These are phyloP conservation scores for Coniochaeta prunicola DNA, from an alignment of 2,329 filamentous ascomycete species.

Conservation along the genomic window DNA sequence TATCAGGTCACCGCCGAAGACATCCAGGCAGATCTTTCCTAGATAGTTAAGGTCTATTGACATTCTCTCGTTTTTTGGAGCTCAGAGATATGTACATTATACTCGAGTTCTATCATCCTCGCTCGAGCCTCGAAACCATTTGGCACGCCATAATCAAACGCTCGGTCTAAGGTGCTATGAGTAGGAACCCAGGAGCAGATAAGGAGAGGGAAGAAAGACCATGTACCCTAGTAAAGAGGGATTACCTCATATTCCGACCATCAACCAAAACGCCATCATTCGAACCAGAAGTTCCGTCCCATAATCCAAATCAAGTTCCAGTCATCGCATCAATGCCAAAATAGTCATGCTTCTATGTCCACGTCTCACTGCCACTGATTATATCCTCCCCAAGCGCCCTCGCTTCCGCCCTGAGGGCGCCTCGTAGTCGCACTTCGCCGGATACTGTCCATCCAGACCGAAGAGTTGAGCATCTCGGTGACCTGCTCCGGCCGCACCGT, in stretches of 20 bases:
- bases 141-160: not conserved
- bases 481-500: not conserved
- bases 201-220: not conserved
- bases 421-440: not conserved
- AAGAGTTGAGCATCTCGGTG: slow-evolving; percentile 1
- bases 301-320: not conserved
- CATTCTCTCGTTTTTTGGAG: no score
- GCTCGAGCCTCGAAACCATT: not conserved
- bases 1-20: no score
- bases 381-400: not conserved
- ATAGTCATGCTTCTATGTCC: not conserved
- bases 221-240: not conserved
- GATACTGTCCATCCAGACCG: slow-evolving; percentile 3
- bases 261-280: not conserved
- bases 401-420: not conserved
- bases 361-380: not conserved
- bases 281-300: not conserved
- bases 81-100: not conserved
- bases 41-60: no score
- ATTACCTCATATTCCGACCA: not conserved
- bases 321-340: not conserved
- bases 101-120: not conserved
- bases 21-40: no score
- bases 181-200: not conserved
- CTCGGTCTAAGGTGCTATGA: not conserved